Base-by-base conservation (phyloP, 2,329 filamentous ascomycete genomes). In the Alternaria sp. region DNA sequence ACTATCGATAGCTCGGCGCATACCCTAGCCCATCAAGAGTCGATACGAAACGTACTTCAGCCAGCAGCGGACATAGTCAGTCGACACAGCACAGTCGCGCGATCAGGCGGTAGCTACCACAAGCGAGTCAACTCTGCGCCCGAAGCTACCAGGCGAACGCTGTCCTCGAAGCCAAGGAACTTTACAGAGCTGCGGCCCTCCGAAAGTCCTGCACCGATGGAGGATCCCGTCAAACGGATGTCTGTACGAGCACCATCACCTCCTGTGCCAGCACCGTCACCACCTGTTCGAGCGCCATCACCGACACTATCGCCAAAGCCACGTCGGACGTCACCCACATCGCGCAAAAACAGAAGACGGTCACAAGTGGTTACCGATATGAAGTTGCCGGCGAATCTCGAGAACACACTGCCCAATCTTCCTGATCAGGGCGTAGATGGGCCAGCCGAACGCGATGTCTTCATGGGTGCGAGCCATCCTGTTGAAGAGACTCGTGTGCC, bases 91-190 rank as follows among this genome's bases (percentile, higher is more conserved):
- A 75, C 71, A 15, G 58, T 71, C 7, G 58, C 67, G 28, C 68
- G 70, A 15, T 50, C 65, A 9, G 54, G 68, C 55, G 19, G 62
- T 12, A 72, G 45, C 44, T 66, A 65, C 30, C 74, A 76, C 54
- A 77, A 73, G 61, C 75, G 77, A 19, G 72, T 77, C n/a, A 70
- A 72, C 10, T 80, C 77, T 11, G 77, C 77, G 6, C 77, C 77
- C 2, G 77, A 79, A 57, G 32, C 75, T 21, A 60, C 62, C 13
- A 67, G 57, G 11, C 65, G 62, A 10, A 54, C 50, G 5, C 59
- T 61, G 8, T 59, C 69, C 17, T 55, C 66, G 1, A 64, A 61
- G 23, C 67, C 68, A 9, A 64, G 68, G 23, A 67, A 66, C 21
- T 71, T 72, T 23, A 65, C 70, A 3, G 67, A 75, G 36, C n/a